Conservation (phyloP, 106 monocot species). For the Ottelia alismoides region DNA sequence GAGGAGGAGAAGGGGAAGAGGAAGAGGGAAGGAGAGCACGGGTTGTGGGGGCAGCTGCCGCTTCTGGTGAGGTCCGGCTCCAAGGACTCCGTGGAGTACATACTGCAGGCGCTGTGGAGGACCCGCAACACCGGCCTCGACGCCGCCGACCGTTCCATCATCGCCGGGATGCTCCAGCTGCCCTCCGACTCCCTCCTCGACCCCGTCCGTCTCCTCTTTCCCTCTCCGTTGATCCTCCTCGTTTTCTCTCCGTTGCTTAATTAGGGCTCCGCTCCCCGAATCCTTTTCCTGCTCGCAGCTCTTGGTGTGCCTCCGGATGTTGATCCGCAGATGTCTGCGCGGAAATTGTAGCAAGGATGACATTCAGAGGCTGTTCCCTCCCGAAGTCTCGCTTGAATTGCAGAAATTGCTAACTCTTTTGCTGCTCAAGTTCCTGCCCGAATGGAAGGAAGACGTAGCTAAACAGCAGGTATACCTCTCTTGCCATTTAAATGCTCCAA, state of each 20-base stretch:
- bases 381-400: constrained; percentile 67
- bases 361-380: constrained; percentile 68
- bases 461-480: constrained; percentile 54
- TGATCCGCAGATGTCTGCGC: constrained; percentile 62
- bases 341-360: constrained; percentile 59
- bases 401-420: constrained; percentile 64
- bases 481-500: not conserved
- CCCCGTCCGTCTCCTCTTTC: constrained; percentile 19
- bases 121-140: constrained; percentile 83
- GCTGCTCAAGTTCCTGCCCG: constrained; percentile 67
- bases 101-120: constrained; percentile 79
- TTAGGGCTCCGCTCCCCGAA: too few species aligned
- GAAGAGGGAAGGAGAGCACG: not conserved
- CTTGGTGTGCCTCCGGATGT: constrained; percentile 79
- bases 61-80: constrained; percentile 51
- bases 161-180: constrained; percentile 49
- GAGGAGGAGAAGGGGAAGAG: not conserved
- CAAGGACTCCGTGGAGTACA: constrained; percentile 84
- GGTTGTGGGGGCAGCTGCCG: constrained; percentile 61
- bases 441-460: constrained; percentile 56
- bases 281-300: constrained; percentile 67
- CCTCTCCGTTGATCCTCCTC: not conserved
- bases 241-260: too few species aligned
- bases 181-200: constrained; percentile 56
- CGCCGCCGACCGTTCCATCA: constrained; percentile 50